Evolutionary conservation across 306 rosid genomes (phyloP).

Genomic region (Mimosa pudica): DNA sequence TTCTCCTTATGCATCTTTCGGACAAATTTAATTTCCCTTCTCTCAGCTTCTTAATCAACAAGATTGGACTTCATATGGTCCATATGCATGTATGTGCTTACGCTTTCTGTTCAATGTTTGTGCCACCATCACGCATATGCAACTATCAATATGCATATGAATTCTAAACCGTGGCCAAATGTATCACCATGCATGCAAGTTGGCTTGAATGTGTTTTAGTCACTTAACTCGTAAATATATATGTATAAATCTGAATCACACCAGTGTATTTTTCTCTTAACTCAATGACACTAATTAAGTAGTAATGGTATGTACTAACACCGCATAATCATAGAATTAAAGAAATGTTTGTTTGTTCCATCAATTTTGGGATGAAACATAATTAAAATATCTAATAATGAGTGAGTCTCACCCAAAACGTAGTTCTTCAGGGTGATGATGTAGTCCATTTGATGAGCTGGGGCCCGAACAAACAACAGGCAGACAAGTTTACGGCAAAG

Average conservation of each 20-base stretch:
- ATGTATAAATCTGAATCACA: background rate
- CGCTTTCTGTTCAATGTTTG: background rate
- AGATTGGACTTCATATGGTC: conserved; percentile 28
- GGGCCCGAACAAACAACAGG: conserved; percentile 33
- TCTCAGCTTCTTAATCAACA: background rate
- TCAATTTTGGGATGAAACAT: background rate
- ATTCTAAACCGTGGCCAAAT: background rate
- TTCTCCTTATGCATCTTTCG: conserved; percentile 8
- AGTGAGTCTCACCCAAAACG: background rate
- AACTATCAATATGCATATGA: background rate
- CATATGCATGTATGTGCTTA: conserved; percentile 51
- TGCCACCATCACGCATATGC: background rate
- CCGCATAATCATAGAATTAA: background rate
- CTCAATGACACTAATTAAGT: background rate
- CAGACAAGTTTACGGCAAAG: conserved; percentile 55
- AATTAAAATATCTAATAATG: background rate
- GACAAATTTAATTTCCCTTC: conserved; percentile 16
- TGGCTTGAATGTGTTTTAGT: too few relatives aligned
- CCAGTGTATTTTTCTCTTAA: background rate
- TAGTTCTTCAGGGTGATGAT: conserved; percentile 13
- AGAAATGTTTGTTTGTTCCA: background rate
- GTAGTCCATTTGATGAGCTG: conserved; percentile 28
- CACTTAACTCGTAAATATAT: background rate
- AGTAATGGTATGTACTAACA: background rate
- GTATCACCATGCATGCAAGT: too few relatives aligned